Conservation (phyloP, 139 green algal species). For the Pycnococcus provasolii region DNA sequence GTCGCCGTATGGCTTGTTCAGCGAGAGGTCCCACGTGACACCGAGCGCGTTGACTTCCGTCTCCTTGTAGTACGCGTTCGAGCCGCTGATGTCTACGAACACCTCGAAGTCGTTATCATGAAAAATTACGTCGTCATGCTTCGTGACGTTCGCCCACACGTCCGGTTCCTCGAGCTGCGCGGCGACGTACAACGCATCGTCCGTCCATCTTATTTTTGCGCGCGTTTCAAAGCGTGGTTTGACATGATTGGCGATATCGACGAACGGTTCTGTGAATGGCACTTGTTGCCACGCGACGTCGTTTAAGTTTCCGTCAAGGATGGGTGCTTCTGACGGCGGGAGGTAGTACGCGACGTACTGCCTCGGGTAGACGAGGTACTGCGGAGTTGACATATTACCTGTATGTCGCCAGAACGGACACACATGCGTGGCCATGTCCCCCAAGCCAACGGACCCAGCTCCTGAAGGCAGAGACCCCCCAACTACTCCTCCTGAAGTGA, state of each 20-base stretch:
- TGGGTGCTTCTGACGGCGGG: neutral
- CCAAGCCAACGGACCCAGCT: too few relatives aligned
- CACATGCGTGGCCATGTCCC: too few relatives aligned
- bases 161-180: constrained; percentile 5
- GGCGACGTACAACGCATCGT: neutral
- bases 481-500: too few relatives aligned
- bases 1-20: constrained; percentile 7
- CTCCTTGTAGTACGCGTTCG: constrained; percentile 9
- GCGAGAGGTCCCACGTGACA: constrained; percentile 6
- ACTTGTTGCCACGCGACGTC: neutral
- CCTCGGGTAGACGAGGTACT: neutral
- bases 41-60: constrained; percentile 1
- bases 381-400: too few relatives aligned
- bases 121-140: constrained; percentile 4
- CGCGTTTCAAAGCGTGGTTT: neutral
- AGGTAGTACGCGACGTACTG: constrained; percentile 4
- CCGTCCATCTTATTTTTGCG: constrained; percentile 2
- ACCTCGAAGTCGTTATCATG: constrained; percentile 14
- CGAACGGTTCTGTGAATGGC: constrained; percentile 1
- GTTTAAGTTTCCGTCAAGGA: neutral
- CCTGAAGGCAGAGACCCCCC: too few relatives aligned
- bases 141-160: constrained; percentile 4
- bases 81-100: constrained; percentile 1
- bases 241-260: neutral
- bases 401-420: too few relatives aligned